phyloP scores from a whole-genome alignment of 2,329 filamentous ascomycete species.

The Cordyceps farinosa region DNA sequence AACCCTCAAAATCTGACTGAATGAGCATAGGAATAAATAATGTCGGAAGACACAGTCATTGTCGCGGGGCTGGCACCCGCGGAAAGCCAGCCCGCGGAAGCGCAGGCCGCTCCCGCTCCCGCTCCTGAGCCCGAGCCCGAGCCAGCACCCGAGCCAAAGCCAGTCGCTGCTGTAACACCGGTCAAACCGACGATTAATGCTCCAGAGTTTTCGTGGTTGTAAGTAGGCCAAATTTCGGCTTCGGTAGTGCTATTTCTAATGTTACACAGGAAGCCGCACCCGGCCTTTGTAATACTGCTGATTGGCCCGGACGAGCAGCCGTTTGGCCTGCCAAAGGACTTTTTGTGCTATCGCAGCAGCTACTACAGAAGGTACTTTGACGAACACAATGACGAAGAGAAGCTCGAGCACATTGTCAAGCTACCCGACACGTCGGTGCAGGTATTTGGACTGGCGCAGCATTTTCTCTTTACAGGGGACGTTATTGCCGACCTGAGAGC shows the following conservation, averaged over 20 bases:
- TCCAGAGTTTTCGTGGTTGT: constrained; percentile 37
- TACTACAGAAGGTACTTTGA: constrained; percentile 47
- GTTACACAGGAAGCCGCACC: constrained; percentile 46
- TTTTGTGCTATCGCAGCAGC: constrained; percentile 50
- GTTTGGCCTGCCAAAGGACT: constrained; percentile 58
- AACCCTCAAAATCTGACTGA: background rate
- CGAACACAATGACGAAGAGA: constrained; percentile 31
- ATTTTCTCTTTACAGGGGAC: constrained; percentile 50
- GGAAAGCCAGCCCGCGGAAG: background rate
- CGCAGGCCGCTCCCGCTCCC: background rate
- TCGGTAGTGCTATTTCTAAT: background rate
- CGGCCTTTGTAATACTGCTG: constrained; percentile 52
- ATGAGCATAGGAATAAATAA: background rate
- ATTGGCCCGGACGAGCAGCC: constrained; percentile 50
- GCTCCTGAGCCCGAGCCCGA: background rate
- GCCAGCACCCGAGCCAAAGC: background rate
- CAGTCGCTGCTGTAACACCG: background rate
- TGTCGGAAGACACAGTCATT: background rate
- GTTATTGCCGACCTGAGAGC: constrained; percentile 41
- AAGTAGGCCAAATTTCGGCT: constrained; percentile 19
- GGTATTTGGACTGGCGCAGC: constrained; percentile 53
- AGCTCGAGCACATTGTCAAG: constrained; percentile 48
- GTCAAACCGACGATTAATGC: background rate
- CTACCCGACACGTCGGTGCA: constrained; percentile 47
- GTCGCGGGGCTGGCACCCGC: background rate